A percentile compares a stretch with the other conserved stretches of the same genome.
Conservation (phyloP, 164 flowering plant genomes). For the Cinnamomum micranthum region DNA sequence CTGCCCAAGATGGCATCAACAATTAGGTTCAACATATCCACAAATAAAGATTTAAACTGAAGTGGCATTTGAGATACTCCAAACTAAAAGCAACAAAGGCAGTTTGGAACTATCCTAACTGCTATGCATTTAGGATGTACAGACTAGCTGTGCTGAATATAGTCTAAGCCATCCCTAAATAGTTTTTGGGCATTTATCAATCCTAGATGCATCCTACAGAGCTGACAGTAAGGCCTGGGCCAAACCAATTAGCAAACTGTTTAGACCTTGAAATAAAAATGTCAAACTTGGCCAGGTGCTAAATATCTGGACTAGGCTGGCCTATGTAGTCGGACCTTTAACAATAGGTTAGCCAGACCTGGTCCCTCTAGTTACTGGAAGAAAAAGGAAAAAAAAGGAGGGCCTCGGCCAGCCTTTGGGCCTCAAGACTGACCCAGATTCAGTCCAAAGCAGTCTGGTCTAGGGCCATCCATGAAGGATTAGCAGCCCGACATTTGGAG, state of each 20-base stretch:
- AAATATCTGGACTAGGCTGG: no score
- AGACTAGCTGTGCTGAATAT: background rate
- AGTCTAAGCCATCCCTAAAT: background rate
- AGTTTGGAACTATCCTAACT: background rate
- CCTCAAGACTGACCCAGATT: background rate
- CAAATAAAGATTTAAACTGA: background rate
- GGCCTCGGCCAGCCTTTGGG: background rate
- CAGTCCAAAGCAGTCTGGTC: background rate
- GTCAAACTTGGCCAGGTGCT: no score
- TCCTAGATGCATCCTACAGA: background rate
- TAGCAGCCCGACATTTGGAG: background rate
- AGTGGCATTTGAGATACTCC: background rate
- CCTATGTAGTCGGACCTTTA: no score
- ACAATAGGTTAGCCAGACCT: no score
- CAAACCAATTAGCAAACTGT: no score
- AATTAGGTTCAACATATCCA: background rate
- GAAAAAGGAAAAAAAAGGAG: no score
- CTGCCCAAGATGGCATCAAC: slow-evolving; percentile 21
- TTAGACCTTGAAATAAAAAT: no score
- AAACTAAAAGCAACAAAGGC: no score
- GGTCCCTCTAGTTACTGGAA: no score
- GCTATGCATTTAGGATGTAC: background rate
- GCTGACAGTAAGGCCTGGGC: no score
- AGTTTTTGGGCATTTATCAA: background rate
- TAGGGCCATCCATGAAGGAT: background rate